Percentiles rank a stretch among this genome's conserved stretches.
These are phyloP conservation scores for Nannochloropsis oceanica DNA, from an alignment of 108 stramenopile genomes.

Conservation along the genomic window DNA sequence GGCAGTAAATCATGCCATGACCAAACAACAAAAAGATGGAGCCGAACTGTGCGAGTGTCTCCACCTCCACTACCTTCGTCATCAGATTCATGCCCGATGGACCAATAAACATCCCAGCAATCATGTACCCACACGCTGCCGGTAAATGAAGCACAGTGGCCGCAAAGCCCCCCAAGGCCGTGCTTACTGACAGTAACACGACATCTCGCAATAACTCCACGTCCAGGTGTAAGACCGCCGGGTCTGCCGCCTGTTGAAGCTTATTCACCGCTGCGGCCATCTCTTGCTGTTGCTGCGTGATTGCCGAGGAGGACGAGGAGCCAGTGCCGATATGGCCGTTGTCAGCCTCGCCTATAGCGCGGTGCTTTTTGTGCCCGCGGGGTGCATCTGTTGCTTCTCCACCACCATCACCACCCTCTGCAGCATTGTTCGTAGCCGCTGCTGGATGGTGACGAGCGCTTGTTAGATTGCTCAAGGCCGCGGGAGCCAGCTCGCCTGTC, in stretches of 20 bases:
- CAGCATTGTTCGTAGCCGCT: neutral
- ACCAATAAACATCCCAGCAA: conserved; percentile 23
- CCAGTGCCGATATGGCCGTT: neutral
- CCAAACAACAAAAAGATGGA: conserved; percentile 28
- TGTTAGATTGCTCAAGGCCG: neutral
- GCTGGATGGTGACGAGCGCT: neutral
- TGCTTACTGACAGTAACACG: conserved; percentile 17
- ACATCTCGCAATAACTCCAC: conserved; percentile 10
- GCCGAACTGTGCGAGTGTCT: conserved; percentile 28
- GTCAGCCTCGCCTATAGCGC: too few relatives aligned
- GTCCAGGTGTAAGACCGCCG: conserved; percentile 22
- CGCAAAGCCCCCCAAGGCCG: conserved; percentile 5
- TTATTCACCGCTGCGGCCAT: neutral
- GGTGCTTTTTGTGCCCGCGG: too few relatives aligned
- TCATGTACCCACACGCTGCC: conserved; percentile 15
- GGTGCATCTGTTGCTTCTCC: neutral
- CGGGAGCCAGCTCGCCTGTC: neutral
- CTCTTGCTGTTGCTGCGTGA: neutral
- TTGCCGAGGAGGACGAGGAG: neutral
- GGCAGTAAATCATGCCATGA: conserved; percentile 18
- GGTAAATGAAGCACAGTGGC: conserved; percentile 8
- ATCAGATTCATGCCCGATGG: conserved; percentile 16
- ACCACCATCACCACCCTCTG: neutral
- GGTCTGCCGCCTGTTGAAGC: conserved; percentile 20
- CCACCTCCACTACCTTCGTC: conserved; percentile 15